Conservation (phyloP, 2,329 filamentous ascomycete genomes). For the Trichoderma endophyticum region DNA sequence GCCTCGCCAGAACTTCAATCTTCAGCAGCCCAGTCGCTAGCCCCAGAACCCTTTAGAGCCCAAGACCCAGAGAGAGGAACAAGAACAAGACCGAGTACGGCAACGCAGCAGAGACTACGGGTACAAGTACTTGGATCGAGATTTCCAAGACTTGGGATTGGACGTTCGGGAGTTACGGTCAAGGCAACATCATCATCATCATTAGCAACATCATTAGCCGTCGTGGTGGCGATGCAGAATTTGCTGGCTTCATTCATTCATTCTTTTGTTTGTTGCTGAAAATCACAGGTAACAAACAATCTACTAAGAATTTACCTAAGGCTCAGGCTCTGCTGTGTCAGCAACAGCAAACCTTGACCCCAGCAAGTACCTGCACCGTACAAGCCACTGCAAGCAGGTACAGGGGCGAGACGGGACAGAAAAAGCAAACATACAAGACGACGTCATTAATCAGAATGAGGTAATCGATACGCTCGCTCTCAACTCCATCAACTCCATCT, state of each 20-base stretch:
- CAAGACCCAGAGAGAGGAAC: not conserved
- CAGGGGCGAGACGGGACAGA: not conserved
- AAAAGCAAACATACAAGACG: not conserved
- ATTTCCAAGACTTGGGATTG: not conserved
- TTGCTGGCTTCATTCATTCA: not conserved
- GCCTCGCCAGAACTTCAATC: not conserved
- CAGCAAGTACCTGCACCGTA: not conserved
- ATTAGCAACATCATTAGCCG: not conserved
- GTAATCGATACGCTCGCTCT: not conserved
- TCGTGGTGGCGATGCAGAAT: not conserved
- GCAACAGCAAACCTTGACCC: not conserved
- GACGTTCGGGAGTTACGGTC: not conserved
- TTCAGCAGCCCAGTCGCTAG: not conserved
- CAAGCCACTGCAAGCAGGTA: not conserved
- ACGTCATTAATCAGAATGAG: not conserved
- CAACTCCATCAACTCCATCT: not conserved
- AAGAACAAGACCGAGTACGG: not conserved
- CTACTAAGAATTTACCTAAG: not conserved
- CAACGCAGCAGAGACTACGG: not conserved
- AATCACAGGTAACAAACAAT: not conserved
- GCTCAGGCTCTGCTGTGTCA: not conserved
- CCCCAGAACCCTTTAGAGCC: not conserved
- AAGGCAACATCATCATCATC: not conserved
- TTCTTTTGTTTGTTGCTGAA: not conserved
- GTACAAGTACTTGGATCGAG: not conserved